Evolutionary conservation across 169 alveolate genomes (phyloP).

Genomic region (Theileria orientalis): DNA sequence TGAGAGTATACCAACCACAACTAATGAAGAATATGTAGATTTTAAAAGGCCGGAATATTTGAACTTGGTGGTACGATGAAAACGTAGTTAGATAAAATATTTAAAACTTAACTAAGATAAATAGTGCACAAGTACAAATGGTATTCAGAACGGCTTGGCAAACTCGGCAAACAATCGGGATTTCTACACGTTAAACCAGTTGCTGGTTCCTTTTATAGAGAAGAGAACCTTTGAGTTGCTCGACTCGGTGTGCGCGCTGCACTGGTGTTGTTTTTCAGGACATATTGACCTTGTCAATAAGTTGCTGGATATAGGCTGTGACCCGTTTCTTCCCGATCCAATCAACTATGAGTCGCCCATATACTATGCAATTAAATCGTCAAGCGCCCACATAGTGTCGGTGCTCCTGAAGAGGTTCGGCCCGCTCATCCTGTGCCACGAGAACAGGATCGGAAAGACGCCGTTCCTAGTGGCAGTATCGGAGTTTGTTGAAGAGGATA

Average conservation of each 20-base stretch:
- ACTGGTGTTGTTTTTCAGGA: slow-evolving; percentile 77
- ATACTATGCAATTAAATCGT: slow-evolving; percentile 76
- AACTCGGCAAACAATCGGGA: slow-evolving; percentile 52
- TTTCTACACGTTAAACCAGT: slow-evolving; percentile 10
- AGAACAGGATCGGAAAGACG: slow-evolving; percentile 65
- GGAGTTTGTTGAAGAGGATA: slow-evolving; percentile 77
- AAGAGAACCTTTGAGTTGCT: slow-evolving; percentile 3
- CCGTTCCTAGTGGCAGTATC: slow-evolving; percentile 85
- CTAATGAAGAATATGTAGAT: not conserved
- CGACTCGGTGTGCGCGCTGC: slow-evolving; percentile 59
- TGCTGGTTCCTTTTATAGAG: slow-evolving; percentile 44
- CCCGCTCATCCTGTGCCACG: slow-evolving; percentile 70
- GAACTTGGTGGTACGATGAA: slow-evolving; percentile 36
- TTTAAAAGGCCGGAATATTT: slow-evolving; percentile 12
- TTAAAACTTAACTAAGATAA: not conserved
- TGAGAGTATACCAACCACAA: slow-evolving; percentile 9
- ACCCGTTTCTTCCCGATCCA: slow-evolving; percentile 69
- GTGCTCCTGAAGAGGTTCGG: slow-evolving; percentile 70
- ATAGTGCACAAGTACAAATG: not conserved
- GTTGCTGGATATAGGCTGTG: slow-evolving; percentile 65
- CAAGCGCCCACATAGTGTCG: slow-evolving; percentile 70
- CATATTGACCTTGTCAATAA: slow-evolving; percentile 66
- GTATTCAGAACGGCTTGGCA: slow-evolving; percentile 24
- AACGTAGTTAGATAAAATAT: not conserved
- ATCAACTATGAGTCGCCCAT: slow-evolving; percentile 78